Conservation (phyloP, 2,329 filamentous ascomycete species). For the Colletotrichum cereale region DNA sequence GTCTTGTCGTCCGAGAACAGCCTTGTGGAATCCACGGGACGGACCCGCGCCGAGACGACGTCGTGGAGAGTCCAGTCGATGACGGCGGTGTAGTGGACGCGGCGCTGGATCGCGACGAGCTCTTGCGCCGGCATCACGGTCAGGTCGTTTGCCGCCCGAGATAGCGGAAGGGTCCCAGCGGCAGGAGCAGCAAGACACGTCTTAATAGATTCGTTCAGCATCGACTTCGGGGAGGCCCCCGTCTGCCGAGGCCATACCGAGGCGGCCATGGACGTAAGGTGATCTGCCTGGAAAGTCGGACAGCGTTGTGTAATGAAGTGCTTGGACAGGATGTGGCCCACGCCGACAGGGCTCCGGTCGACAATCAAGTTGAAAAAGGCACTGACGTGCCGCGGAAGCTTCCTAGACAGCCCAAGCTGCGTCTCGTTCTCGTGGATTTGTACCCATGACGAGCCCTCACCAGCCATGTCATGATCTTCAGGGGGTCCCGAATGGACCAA, state of each 20-base stretch:
- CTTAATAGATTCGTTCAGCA: neutral
- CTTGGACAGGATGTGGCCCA: neutral
- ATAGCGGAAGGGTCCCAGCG: neutral
- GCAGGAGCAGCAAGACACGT: neutral
- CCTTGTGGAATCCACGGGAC: neutral
- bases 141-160: neutral
- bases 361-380: constrained; percentile 3
- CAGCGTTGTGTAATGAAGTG: neutral
- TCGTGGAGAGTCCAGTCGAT: constrained; percentile 5
- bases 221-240: neutral
- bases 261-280: neutral
- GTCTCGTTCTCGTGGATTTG: neutral
- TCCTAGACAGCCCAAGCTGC: neutral
- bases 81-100: neutral
- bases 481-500: neutral
- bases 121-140: neutral
- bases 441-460: constrained; percentile 1
- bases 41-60: neutral
- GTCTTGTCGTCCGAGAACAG: constrained; percentile 45
- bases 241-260: neutral
- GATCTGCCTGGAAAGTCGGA: neutral
- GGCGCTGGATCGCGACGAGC: neutral
- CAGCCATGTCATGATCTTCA: neutral
- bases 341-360: neutral
- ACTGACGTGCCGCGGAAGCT: neutral